Evolutionary conservation across 805 yeast species (phyloP).

Genomic region (Phaffomyces opuntiae): DNA sequence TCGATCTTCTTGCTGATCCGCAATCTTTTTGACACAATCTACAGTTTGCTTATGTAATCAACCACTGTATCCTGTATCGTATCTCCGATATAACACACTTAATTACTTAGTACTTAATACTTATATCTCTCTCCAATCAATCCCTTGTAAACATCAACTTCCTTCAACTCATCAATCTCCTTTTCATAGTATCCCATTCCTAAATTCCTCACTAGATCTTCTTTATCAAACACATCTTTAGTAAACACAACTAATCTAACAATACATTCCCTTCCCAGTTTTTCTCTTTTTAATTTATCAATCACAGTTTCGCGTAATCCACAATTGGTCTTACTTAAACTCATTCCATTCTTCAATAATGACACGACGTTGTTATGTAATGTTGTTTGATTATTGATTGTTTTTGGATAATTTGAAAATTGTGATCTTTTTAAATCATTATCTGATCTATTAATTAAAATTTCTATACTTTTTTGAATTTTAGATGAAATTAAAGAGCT

Average conservation of each 20-base stretch:
- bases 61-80: too few relatives aligned
- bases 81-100: too few relatives aligned
- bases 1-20: too few relatives aligned
- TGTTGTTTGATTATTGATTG: conserved; percentile 9
- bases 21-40: too few relatives aligned
- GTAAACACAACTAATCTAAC: conserved; percentile 17
- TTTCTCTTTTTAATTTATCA: conserved; percentile 18
- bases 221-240: conserved; percentile 7
- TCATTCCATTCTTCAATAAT: conserved; percentile 19
- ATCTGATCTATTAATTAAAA: conserved; percentile 20
- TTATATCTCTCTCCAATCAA: not conserved
- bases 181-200: conserved; percentile 12
- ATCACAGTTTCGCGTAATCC: conserved; percentile 19
- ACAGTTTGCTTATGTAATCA: too few relatives aligned
- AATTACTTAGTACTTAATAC: too few relatives aligned
- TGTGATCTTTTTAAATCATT: conserved; percentile 15
- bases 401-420: not conserved
- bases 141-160: conserved; percentile 5
- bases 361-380: conserved; percentile 13
- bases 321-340: conserved; percentile 16
- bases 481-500: conserved; percentile 13
- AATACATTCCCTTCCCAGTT: conserved; percentile 18
- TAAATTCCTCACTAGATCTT: conserved; percentile 17
- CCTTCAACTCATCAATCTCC: conserved; percentile 14
- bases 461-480: conserved; percentile 17